Base-by-base conservation (phyloP, 495 filamentous ascomycete genomes). In the Letharia lupina region DNA sequence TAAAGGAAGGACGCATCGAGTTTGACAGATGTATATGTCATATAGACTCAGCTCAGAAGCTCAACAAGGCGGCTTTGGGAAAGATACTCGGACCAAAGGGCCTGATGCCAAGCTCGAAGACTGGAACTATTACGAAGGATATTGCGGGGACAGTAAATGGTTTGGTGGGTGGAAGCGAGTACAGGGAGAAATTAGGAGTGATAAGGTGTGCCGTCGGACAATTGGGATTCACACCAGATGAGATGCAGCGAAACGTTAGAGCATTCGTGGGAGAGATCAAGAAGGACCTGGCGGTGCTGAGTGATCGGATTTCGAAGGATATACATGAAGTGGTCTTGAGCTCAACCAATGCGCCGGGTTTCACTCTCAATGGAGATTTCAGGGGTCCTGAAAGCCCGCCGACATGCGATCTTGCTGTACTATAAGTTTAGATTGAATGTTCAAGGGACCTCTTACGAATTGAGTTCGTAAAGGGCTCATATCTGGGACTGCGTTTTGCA, bases 321-420 rank as follows among this genome's bases (percentile, higher is more conserved):
- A 78, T 98, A 58, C 85, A 91, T 70, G 95, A 98, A 79, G 91
- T 98, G 71, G 93, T 96, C n/a, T 78, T 98, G 70, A 91, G 90
- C 78, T 91, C 92, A 1, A 96, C 92, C 40, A 77, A 90, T 73
- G 88, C 87, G 35, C 90, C 93, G 7, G 94, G 92, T 6, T 89
- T 98, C 81, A 88, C 84, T 71, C 76, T 98, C 72, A 94, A 85
- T 68, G 94, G 93, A 58, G 81, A 83, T 41, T 90, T 94, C 77
- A 83, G 75, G 63, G 74, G 85, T 61, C 78, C 84, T 13, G 77
- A 83, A 63, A 87, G 86, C 67, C 71, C 75, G 75, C 78, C 75
- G 66, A 80, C 79, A 28, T 81, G 77, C 62, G 78, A 87, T 40
- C 72, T 89, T 52, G 78, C 80, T 33, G 79, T 77, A 33, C 71